Evolutionary conservation across 2,329 filamentous ascomycete genomes (phyloP).

Genomic region (Delphinella strobiligena): DNA sequence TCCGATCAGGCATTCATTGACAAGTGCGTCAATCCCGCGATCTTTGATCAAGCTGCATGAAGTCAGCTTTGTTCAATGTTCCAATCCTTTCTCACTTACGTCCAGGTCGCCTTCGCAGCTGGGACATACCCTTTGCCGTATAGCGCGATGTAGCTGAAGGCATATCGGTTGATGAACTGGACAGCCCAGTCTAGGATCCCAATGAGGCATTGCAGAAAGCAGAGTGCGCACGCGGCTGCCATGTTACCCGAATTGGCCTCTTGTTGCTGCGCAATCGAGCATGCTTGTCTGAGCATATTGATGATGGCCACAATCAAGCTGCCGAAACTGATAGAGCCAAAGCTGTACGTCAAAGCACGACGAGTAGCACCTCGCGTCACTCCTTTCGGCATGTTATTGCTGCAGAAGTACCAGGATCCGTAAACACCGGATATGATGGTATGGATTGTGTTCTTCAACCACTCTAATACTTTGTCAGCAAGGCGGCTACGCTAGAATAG

Average conservation of each 20-base stretch:
- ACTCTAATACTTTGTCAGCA: too few species aligned
- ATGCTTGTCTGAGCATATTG: conserved; percentile 70
- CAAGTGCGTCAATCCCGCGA: conserved; percentile 77
- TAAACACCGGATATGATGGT: conserved; percentile 80
- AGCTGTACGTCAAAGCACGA: conserved; percentile 77
- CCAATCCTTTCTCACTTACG: conserved; percentile 24
- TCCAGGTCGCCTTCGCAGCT: conserved; percentile 83
- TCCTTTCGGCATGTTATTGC: conserved; percentile 56
- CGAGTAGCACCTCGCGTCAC: conserved; percentile 75
- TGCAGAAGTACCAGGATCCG: conserved; percentile 83
- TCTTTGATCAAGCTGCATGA: conserved; percentile 64
- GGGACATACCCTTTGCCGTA: conserved; percentile 83
- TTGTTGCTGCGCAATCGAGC: conserved; percentile 61
- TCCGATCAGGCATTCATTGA: conserved; percentile 75
- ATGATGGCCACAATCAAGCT: conserved; percentile 79
- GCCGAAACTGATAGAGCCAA: conserved; percentile 80
- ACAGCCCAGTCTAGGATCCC: conserved; percentile 72
- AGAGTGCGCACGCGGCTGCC: conserved; percentile 55
- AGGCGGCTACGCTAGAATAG: too few species aligned
- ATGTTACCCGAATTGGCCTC: conserved; percentile 57
- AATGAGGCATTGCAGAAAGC: conserved; percentile 65
- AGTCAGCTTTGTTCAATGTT: conserved; percentile 5
- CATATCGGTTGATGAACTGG: conserved; percentile 74
- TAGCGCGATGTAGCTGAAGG: conserved; percentile 83
- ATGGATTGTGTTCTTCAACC: conserved; percentile 88